These are phyloP conservation scores for Ampelomyces quisqualis DNA, from an alignment of 2,329 filamentous ascomycete species.

Conservation along the genomic window DNA sequence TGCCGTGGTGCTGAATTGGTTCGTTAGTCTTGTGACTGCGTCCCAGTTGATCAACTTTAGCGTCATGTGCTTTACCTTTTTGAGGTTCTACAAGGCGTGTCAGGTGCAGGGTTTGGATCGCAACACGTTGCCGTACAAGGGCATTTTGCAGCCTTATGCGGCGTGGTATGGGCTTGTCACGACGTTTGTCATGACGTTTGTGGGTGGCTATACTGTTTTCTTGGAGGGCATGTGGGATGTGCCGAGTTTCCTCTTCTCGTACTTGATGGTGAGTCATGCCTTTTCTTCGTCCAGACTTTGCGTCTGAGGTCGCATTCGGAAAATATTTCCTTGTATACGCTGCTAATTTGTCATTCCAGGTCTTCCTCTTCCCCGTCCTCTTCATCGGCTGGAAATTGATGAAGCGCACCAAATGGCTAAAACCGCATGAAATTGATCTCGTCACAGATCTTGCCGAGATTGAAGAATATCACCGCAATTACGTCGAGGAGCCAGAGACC, in stretches of 20 bases:
- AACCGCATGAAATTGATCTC: constrained; percentile 63
- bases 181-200: constrained; percentile 70
- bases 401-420: constrained; percentile 61
- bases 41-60: constrained; percentile 57
- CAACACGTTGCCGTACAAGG: constrained; percentile 68
- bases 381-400: constrained; percentile 71
- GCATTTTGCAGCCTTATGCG: constrained; percentile 68
- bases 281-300: neutral
- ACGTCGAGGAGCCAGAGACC: constrained; percentile 55
- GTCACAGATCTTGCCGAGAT: constrained; percentile 63
- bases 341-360: constrained; percentile 32
- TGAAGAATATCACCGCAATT: constrained; percentile 66
- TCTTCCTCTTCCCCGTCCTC: constrained; percentile 68
- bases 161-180: constrained; percentile 66
- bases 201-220: constrained; percentile 76
- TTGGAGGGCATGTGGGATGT: constrained; percentile 67
- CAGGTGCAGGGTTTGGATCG: constrained; percentile 68
- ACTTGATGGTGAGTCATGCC: constrained; percentile 8
- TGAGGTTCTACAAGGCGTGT: constrained; percentile 70
- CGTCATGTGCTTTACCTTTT: constrained; percentile 67
- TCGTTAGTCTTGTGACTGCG: constrained; percentile 71
- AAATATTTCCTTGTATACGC: too few relatives aligned
- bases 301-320: too few relatives aligned
- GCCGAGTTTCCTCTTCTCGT: constrained; percentile 71
- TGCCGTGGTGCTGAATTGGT: constrained; percentile 71